Percentiles rank a stretch among this genome's conserved stretches.
Conservation (phyloP, 441 rosid genomes). For the Breynia disticha region DNA sequence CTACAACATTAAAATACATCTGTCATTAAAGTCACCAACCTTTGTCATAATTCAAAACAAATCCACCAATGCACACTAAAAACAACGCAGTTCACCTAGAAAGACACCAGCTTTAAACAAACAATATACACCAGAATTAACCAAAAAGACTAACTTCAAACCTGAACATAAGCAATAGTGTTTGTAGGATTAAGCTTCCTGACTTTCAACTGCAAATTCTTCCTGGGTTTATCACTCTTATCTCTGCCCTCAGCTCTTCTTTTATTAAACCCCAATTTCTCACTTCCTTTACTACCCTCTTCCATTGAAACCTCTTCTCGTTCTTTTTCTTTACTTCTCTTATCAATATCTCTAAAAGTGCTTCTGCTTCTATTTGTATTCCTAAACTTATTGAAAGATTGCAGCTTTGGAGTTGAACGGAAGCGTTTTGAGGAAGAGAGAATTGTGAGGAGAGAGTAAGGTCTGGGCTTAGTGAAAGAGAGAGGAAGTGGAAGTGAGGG, state of each 20-base stretch:
- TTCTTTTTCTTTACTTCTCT: conserved; percentile 11
- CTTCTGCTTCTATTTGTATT: conserved; percentile 33
- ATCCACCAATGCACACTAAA: background rate
- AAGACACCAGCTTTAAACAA: background rate
- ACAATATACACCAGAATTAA: too few relatives aligned
- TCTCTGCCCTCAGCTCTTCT: conserved; percentile 76
- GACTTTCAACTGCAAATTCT: conserved; percentile 51
- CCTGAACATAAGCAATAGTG: conserved; percentile 84
- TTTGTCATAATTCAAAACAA: background rate
- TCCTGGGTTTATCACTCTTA: conserved; percentile 40
- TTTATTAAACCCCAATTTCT: conserved; percentile 51
- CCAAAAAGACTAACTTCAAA: conserved; percentile 10
- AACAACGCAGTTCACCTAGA: background rate
- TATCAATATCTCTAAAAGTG: conserved; percentile 25
- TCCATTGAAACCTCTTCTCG: conserved; percentile 30
- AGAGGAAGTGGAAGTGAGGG: conserved; percentile 18
- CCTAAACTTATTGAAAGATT: conserved; percentile 12
- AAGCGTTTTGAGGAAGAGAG: conserved; percentile 29
- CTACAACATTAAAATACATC: conserved; percentile 21
- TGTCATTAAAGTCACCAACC: background rate
- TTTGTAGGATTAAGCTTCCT: conserved; percentile 70
- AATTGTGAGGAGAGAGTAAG: conserved; percentile 32
- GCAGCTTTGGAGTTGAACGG: conserved; percentile 26
- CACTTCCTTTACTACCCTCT: conserved; percentile 19
- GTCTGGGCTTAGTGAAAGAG: conserved; percentile 26